phyloP scores from a whole-genome alignment of 352 stramenopile species.

The Globisporangium irregulare region DNA sequence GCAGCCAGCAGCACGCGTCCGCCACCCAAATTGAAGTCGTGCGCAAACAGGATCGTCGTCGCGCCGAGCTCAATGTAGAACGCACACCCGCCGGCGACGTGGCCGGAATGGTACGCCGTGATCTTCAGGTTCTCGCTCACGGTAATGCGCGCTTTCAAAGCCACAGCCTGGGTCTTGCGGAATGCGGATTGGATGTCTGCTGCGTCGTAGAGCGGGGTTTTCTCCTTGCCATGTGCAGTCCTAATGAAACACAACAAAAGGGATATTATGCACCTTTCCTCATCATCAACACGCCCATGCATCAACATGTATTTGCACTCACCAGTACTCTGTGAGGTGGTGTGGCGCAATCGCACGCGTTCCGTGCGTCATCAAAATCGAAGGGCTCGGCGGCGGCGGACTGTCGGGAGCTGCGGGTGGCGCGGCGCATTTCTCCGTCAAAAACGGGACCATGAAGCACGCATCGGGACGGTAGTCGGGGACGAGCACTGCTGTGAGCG shows the following conservation, averaged over 20 bases:
- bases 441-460: slow-evolving; percentile 71
- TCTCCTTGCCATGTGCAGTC: slow-evolving; percentile 46
- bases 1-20: slow-evolving; percentile 66
- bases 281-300: neutral
- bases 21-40: slow-evolving; percentile 77
- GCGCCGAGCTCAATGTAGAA: slow-evolving; percentile 76
- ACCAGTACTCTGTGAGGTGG: slow-evolving; percentile 77
- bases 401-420: slow-evolving; percentile 13
- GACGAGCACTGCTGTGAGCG: slow-evolving; percentile 55
- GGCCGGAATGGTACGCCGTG: slow-evolving; percentile 76
- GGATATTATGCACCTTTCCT: neutral
- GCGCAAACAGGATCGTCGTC: slow-evolving; percentile 70
- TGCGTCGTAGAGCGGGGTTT: slow-evolving; percentile 41
- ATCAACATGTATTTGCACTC: slow-evolving; percentile 6
- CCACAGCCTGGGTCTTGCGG: slow-evolving; percentile 43
- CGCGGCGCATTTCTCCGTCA: slow-evolving; percentile 56
- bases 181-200: slow-evolving; percentile 63
- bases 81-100: slow-evolving; percentile 71
- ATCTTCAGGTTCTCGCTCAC: slow-evolving; percentile 73
- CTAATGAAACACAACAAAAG: slow-evolving; percentile 19
- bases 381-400: slow-evolving; percentile 24
- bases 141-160: slow-evolving; percentile 48
- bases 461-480: slow-evolving; percentile 66
- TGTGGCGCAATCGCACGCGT: slow-evolving; percentile 72
- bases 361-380: slow-evolving; percentile 71